These are phyloP conservation scores for Daldinia eschscholtzii DNA, from an alignment of 2,329 filamentous ascomycete species.

Conservation along the genomic window DNA sequence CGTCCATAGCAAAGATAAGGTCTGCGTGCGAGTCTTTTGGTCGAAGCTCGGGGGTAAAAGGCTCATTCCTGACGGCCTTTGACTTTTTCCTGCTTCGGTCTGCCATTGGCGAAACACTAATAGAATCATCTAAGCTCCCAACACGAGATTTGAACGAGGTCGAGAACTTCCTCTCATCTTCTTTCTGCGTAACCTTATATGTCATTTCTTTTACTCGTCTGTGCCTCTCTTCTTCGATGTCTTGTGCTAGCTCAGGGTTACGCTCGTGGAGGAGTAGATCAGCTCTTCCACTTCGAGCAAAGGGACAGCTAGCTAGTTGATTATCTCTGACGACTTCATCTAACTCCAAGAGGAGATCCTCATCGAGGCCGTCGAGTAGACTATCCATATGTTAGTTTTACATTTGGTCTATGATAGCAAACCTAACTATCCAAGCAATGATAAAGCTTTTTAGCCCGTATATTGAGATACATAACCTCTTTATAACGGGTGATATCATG, in stretches of 20 bases:
- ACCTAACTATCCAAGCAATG: background rate
- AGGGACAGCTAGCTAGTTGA: constrained; percentile 81
- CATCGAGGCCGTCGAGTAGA: constrained; percentile 85
- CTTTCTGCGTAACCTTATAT: constrained; percentile 72
- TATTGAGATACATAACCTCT: background rate
- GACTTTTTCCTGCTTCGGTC: constrained; percentile 63
- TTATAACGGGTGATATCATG: background rate
- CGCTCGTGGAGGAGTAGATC: constrained; percentile 74
- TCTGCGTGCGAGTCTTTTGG: constrained; percentile 78
- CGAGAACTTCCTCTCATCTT: constrained; percentile 73
- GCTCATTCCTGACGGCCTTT: constrained; percentile 64
- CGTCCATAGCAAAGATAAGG: constrained; percentile 95
- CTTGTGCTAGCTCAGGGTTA: constrained; percentile 71
- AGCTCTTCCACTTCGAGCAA: constrained; percentile 80
- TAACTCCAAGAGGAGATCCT: constrained; percentile 83
- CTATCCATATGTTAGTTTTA: constrained; percentile 53
- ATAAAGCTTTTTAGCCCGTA: background rate
- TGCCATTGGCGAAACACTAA: constrained; percentile 56
- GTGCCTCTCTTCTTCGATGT: constrained; percentile 76
- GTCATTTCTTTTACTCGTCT: constrained; percentile 82
- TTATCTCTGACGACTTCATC: constrained; percentile 85
- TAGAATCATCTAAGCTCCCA: constrained; percentile 74
- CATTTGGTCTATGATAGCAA: background rate
- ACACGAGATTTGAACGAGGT: constrained; percentile 71
- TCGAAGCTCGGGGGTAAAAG: constrained; percentile 74